phyloP scores from a whole-genome alignment of 805 yeast species.

The Metschnikowia baotianmanensis region DNA sequence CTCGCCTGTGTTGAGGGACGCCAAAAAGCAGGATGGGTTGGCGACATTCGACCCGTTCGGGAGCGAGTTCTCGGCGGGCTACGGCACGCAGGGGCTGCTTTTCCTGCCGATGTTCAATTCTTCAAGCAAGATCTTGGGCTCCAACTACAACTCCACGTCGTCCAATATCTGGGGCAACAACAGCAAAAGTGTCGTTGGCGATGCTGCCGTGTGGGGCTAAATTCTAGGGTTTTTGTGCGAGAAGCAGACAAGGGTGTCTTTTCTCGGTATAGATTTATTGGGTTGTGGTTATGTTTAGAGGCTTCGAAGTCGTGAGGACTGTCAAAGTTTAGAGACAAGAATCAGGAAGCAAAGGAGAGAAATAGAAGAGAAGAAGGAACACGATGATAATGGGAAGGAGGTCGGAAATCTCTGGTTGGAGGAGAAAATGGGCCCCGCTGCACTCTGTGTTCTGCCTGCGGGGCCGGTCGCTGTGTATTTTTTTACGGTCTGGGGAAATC shows the following conservation, averaged over 20 bases:
- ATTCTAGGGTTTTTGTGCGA: not conserved
- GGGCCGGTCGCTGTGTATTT: not conserved
- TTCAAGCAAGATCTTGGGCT: slow-evolving; percentile 17
- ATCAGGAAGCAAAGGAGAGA: not conserved
- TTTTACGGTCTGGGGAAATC: slow-evolving; percentile 9
- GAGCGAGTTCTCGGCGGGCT: slow-evolving; percentile 7
- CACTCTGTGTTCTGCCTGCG: not conserved
- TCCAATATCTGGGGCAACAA: slow-evolving; percentile 28
- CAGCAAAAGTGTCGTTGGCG: slow-evolving; percentile 17
- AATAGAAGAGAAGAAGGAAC: too few relatives aligned
- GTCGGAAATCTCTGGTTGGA: too few relatives aligned
- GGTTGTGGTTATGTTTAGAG: too few relatives aligned
- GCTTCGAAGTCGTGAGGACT: not conserved
- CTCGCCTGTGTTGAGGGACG: slow-evolving; percentile 7
- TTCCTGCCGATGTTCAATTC: slow-evolving; percentile 19
- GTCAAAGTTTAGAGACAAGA: not conserved
- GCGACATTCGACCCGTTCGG: slow-evolving; percentile 30
- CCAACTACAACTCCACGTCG: slow-evolving; percentile 13
- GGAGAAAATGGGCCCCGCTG: not conserved
- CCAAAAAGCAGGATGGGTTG: slow-evolving; percentile 10
- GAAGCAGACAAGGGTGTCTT: not conserved
- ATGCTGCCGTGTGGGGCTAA: slow-evolving; percentile 35
- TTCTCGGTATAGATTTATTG: too few relatives aligned
- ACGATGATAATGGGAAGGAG: too few relatives aligned
- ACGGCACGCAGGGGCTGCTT: slow-evolving; percentile 6